Evolutionary conservation across 306 rosid genomes (phyloP).

Genomic region (Sesbania bispinosa): DNA sequence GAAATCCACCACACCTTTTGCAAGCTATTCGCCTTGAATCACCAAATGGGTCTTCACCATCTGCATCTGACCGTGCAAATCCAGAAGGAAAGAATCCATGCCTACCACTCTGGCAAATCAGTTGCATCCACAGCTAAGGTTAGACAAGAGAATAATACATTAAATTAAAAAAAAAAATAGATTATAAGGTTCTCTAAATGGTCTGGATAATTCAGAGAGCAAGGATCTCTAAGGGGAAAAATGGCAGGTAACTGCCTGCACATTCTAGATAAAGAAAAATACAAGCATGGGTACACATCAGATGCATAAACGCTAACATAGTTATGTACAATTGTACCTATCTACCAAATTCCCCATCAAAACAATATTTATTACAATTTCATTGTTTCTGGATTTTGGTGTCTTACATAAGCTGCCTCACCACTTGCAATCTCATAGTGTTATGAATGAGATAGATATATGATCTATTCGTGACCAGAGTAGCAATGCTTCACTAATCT

Average conservation of each 20-base stretch:
- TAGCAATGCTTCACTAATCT: no score
- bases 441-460: no score
- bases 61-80: slow-evolving; percentile 59
- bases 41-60: slow-evolving; percentile 68
- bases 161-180: neutral
- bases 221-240: neutral
- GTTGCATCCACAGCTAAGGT: slow-evolving; percentile 39
- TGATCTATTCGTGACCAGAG: no score
- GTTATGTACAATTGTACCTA: no score
- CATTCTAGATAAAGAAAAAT: neutral
- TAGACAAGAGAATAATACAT: slow-evolving; percentile 16
- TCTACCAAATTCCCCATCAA: neutral
- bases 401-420: neutral
- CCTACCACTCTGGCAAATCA: slow-evolving; percentile 64
- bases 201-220: neutral
- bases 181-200: neutral
- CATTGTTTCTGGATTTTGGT: neutral
- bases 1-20: slow-evolving; percentile 81
- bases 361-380: neutral
- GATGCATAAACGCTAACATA: no score
- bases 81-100: slow-evolving; percentile 66
- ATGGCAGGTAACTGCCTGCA: neutral
- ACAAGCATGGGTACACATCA: neutral
- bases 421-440: neutral
- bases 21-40: slow-evolving; percentile 82